Conservation (phyloP, 192 early-diverging fungal species). For the Borealophlyctis nickersoniae region DNA sequence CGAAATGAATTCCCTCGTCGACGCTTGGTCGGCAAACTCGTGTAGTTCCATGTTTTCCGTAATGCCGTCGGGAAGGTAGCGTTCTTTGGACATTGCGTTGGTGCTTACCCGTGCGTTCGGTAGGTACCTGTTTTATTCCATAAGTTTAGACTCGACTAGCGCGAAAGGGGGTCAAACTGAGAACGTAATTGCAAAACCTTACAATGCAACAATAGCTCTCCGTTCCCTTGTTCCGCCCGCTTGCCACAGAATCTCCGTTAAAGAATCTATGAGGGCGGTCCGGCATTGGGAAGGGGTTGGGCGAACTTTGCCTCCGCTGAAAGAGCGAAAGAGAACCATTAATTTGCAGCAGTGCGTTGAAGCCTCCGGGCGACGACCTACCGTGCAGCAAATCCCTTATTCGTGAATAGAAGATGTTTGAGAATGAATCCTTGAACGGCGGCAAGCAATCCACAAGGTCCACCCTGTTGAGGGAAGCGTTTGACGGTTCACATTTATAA, state of each 20-base stretch:
- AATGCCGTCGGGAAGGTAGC: constrained; percentile 29
- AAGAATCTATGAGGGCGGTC: constrained; percentile 31
- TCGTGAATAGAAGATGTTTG: constrained; percentile 37
- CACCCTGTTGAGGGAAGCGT: constrained; percentile 30
- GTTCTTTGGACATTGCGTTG: constrained; percentile 10
- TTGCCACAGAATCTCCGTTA: constrained; percentile 49
- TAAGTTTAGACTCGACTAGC: not conserved
- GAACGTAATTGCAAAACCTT: constrained; percentile 2
- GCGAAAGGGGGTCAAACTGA: not conserved
- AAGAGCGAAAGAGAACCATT: not conserved
- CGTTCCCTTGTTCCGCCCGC: constrained; percentile 23
- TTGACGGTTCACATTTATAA: too few relatives aligned
- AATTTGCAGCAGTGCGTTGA: too few relatives aligned
- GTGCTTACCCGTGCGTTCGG: constrained; percentile 18
- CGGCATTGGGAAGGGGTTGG: constrained; percentile 17
- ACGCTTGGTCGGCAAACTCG: constrained; percentile 25
- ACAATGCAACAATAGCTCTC: constrained; percentile 34
- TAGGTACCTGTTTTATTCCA: constrained; percentile 17
- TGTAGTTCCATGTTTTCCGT: constrained; percentile 36
- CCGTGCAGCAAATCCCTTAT: constrained; percentile 19
- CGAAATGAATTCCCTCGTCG: not conserved
- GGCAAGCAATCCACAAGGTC: constrained; percentile 54
- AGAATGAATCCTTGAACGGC: constrained; percentile 44
- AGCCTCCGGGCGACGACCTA: too few relatives aligned
- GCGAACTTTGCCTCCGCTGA: constrained; percentile 24